Percentiles rank a stretch among this genome's conserved stretches.
Conservation (phyloP, 1,284 basidiomycete species). For the Melampsora americana region DNA sequence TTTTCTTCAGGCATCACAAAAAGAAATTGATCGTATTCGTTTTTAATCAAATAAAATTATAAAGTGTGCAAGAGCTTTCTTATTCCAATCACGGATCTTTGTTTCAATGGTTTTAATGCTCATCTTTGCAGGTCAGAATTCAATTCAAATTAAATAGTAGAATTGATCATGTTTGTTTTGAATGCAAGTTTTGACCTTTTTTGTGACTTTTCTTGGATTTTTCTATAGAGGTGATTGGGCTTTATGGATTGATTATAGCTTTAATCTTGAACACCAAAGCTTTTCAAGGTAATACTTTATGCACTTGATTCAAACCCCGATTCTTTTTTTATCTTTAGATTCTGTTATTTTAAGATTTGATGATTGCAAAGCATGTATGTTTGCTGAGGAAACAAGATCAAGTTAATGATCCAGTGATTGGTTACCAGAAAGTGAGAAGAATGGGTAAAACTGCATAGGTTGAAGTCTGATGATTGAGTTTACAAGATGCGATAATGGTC, state of each 20-base stretch:
- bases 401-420: too few relatives aligned
- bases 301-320: conserved; percentile 2
- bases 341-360: too few relatives aligned
- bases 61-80: conserved; percentile 41
- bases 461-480: too few relatives aligned
- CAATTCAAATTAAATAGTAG: background rate
- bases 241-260: conserved; percentile 61
- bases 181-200: conserved; percentile 47
- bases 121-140: conserved; percentile 43
- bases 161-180: too few relatives aligned
- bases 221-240: conserved; percentile 57
- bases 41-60: background rate
- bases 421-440: too few relatives aligned
- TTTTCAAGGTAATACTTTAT: conserved; percentile 38
- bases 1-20: background rate
- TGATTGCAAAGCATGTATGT: too few relatives aligned
- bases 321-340: too few relatives aligned
- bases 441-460: too few relatives aligned
- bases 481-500: too few relatives aligned
- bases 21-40: background rate
- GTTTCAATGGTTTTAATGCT: conserved; percentile 45
- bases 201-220: conserved; percentile 46
- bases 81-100: conserved; percentile 43
- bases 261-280: conserved; percentile 59
- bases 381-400: too few relatives aligned